A percentile compares a stretch with the other conserved stretches of the same genome.
phyloP scores from a whole-genome alignment of 139 green algal genomes.

The Chlamydomonas eustigma region DNA sequence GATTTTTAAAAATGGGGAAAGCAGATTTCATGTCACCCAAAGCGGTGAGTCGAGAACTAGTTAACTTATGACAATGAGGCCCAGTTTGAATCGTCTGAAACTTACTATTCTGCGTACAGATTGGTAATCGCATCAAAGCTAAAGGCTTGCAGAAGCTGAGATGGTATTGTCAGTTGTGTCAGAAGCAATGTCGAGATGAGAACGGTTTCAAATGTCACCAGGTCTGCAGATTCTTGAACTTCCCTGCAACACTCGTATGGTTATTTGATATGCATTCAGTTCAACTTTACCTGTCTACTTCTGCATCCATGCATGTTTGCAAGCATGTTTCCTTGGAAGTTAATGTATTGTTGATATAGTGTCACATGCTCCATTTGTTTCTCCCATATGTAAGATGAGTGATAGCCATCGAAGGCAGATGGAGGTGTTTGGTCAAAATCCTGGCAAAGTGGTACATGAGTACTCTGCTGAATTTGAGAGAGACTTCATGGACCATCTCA shows the following conservation, averaged over 20 bases:
- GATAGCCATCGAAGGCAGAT: conserved; percentile 82
- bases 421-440: conserved; percentile 85
- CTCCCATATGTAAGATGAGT: conserved; percentile 38
- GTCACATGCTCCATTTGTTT: not conserved
- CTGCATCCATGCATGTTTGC: no score
- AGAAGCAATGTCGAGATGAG: conserved; percentile 97
- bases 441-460: conserved; percentile 68
- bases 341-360: no score
- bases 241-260: no score
- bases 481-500: conserved; percentile 88
- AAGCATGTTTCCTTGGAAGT: no score
- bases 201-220: conserved; percentile 99
- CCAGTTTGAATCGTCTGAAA: not conserved
- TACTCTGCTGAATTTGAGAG: conserved; percentile 89
- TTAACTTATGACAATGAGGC: not conserved
- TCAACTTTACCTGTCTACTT: no score
- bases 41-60: conserved; percentile 41
- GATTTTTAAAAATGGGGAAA: conserved; percentile 68
- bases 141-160: conserved; percentile 95
- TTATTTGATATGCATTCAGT: no score
- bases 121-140: conserved; percentile 93
- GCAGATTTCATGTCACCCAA: conserved; percentile 90
- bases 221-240: no score
- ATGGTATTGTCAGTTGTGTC: conserved; percentile 96
- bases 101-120: conserved; percentile 44